Base-by-base conservation (phyloP, 192 early-diverging fungal genomes). In the Irineochytrium annulatum region DNA sequence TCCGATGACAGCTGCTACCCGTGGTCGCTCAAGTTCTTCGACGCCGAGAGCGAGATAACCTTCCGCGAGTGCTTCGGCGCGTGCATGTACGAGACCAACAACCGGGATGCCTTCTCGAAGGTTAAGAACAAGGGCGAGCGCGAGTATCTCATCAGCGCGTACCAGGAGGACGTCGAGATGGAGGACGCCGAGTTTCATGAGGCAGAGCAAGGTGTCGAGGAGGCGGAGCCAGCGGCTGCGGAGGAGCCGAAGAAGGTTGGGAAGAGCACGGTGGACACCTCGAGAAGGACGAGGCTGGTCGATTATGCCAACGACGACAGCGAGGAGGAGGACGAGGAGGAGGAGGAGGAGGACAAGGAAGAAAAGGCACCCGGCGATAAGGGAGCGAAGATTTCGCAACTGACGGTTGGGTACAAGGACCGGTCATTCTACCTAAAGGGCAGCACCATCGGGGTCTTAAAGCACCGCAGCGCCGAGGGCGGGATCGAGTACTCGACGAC, bases 361-460 rank as follows among this genome's bases (percentile, higher is more conserved):
- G 65, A 37, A 1, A 33, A 16, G 26, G 64, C 66, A 13, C 62
- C 53, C 1, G 43, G 60, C 27, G 61, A 57, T 28, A 54, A 65
- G 34, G 34, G 63, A 14, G 77, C 69, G 26, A 81, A 77, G 54
- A 94, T 94, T 72, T 90, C 80, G 11, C 86, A 85, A 46, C 79
- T 97, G 33, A 84, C 87, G 2, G 87, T 95, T 33, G 92, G 92
- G 0, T 85, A 86, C 73, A 90, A 91, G 70, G 86, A 89, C 48
- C 85, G 91, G 19, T 93, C 94, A 11, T 95, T 91, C 74, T 89
- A 95, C 22, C 86, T 94, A 14, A 89, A 92, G 30, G 94, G 94
- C 27, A 79, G 84, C 71, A 82, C 81, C 35, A 92, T 97, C 62
- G 93, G 94, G 3, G 92, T 97, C 8, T 91, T 94, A 60, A 82